Base-by-base conservation (phyloP, 129 eudicot genomes). In the Pittosporum tobira region DNA sequence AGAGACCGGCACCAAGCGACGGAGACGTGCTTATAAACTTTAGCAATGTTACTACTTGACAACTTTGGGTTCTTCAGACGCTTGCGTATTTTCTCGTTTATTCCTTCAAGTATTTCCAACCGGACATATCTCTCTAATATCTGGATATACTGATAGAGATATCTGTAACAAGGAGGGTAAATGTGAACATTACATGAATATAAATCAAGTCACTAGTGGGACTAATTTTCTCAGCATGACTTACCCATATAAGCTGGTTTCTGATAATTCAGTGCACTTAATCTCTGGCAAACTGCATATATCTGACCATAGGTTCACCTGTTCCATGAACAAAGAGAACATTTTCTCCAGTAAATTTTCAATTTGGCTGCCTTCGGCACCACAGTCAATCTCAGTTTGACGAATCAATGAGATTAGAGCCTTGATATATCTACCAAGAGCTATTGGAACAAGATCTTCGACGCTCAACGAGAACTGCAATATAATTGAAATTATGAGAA, bases 401-500 rank as follows among this genome's bases (percentile, higher is more conserved):
- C 57, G 66, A 27, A 91, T 71, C 61, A 94, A 81, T 50, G 72
- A 74, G 44, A 84, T 75, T 48, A 91, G 67, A 63, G 90, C 79
- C 72, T 73, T 87, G 49, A 87, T 67, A 71, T 87, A 91, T 81
- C 99, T 81, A 60, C 94, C 99, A 62, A 91, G 83, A 57, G 99
- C 88, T 60, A 87, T 75, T 31, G 96, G 99, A 63, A 91, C 91
- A 71, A 91, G 82, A 83, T 91, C 99, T 77, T 91, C 99, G 49
- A 91, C 91, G 79, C 99, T 87, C 79, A 87, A 60, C 27, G 94
- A 87, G 71, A 91, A 91, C 99, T 91, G 95, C 78, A 85, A 49
- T 70, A 13, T 55, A 29, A 31, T 56, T 13, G 3, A 31, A 19
- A 9, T 56, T 9, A 56, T 9, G 40, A 34, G 40, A 34, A n/a